Evolutionary conservation across 2,329 filamentous ascomycete species (phyloP), one percentile per base, ranked within the genome.

Genomic region (Fonsecaea monophora): DNA sequence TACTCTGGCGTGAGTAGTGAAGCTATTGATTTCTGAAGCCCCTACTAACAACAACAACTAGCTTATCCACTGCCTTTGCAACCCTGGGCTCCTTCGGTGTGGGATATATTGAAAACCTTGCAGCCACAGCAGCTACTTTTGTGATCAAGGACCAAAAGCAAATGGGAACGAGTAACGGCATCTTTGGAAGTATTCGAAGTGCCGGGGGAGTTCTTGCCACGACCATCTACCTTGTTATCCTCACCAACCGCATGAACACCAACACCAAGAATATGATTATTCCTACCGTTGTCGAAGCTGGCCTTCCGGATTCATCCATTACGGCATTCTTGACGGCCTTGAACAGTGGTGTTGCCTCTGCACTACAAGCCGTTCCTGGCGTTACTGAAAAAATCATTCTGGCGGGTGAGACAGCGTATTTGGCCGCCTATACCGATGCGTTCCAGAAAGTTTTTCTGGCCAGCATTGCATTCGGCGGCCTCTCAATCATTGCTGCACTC

Each of bases 121-220:
- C 15, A 2, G 42, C 56, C 21, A 15, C 34, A 2, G 15, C 25
- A 2, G 15, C 45, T 3, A 60, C 62, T 15, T 34, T 65, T n/a
- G 13, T 32, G 12, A 42, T 65, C 34, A n/a, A 35, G 34, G 30
- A 30, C 6, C 62, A 65, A 37, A 18, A 42, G n/a, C 56, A 65
- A 30, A 54, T 65, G 32, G 62, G 62, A 2, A 18, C 34, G 13
- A 57, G 32, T 13, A 57, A 35, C 32, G 62, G 62, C 7, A 5
- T 65, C 9, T 30, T 13, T 18, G 62, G 55, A 5, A 37, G 13
- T 15, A 65, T 60, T 42, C 40, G 62, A 1, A 18, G 6, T 18
- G 15, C 32, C n/a, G 21, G 9, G 4, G n/a, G 18, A 4, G 15
- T 57, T 7, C 32, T 65, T 9, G 62, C 34, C 4, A 25, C 34